Conservation (phyloP, 805 yeast genomes). For the Candida arabinofermentans region DNA sequence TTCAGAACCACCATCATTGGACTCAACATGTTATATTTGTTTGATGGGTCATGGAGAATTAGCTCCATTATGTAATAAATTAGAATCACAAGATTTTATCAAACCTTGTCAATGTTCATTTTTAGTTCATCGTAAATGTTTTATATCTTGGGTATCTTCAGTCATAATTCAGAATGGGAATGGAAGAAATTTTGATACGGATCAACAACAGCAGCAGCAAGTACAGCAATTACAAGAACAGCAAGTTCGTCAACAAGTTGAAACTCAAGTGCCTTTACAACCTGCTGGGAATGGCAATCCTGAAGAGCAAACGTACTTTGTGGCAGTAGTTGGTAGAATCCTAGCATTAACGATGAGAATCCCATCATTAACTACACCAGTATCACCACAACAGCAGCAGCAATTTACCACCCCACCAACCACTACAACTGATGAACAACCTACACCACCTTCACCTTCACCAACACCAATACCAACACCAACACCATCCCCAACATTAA, state of each 20-base stretch:
- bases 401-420: constrained; percentile 1
- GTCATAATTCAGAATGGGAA: constrained; percentile 1
- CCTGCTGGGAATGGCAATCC: no score
- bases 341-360: no score
- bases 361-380: background rate
- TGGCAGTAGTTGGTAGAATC: no score
- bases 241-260: no score
- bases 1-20: constrained; percentile 8
- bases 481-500: no score
- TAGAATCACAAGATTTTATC: constrained; percentile 37
- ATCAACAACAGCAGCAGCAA: background rate
- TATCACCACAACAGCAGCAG: background rate
- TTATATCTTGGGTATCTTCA: constrained; percentile 37
- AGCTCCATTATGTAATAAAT: constrained; percentile 28
- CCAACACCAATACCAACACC: constrained; percentile 6
- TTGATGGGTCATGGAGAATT: constrained; percentile 28
- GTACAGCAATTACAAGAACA: no score
- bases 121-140: constrained; percentile 42
- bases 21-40: constrained; percentile 27
- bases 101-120: constrained; percentile 43
- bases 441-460: constrained; percentile 12
- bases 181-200: background rate
- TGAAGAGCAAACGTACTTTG: no score
- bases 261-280: no score
- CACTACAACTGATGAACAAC: constrained; percentile 3